Percentiles rank a stretch among this genome's conserved stretches.
Conservation (phyloP, 495 filamentous ascomycete species). For the Hypoxylon crocopeplum region DNA sequence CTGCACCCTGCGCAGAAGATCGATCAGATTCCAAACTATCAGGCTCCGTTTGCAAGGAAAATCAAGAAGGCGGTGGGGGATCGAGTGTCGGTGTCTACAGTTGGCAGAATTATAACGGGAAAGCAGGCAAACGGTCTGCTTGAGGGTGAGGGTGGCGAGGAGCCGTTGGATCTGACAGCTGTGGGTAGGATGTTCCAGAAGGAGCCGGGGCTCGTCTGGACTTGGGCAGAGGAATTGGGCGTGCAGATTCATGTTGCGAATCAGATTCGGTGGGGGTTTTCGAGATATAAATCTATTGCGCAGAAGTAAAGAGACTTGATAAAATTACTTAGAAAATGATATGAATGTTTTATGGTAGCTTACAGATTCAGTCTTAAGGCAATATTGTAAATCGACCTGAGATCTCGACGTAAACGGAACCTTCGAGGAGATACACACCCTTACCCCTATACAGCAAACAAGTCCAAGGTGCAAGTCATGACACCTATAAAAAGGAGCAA, state of each 20-base stretch:
- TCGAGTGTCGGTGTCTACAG: constrained; percentile 59
- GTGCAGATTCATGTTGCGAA: constrained; percentile 65
- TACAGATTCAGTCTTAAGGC: too few relatives aligned
- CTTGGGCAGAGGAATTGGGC: constrained; percentile 67
- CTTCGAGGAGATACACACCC: too few relatives aligned
- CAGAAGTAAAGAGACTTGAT: not conserved
- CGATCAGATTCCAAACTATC: constrained; percentile 64
- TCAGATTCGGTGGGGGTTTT: constrained; percentile 67
- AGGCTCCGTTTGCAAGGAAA: constrained; percentile 57
- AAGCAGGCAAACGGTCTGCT: constrained; percentile 60
- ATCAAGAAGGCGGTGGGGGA: constrained; percentile 68
- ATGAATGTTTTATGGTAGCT: too few relatives aligned
- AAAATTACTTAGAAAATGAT: too few relatives aligned
- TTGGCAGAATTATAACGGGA: constrained; percentile 66
- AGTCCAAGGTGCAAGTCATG: too few relatives aligned
- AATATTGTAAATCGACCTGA: too few relatives aligned
- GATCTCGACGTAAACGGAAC: too few relatives aligned
- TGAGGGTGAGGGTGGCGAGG: constrained; percentile 46
- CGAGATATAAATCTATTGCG: not conserved
- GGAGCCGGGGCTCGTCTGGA: constrained; percentile 69
- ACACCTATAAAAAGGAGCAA: too few relatives aligned
- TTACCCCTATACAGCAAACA: too few relatives aligned
- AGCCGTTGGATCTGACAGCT: constrained; percentile 61
- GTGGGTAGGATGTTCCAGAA: constrained; percentile 71
- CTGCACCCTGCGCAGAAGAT: constrained; percentile 62